Conservation (phyloP, 2,329 filamentous ascomycete genomes). For the Stemphylium vesicarium region DNA sequence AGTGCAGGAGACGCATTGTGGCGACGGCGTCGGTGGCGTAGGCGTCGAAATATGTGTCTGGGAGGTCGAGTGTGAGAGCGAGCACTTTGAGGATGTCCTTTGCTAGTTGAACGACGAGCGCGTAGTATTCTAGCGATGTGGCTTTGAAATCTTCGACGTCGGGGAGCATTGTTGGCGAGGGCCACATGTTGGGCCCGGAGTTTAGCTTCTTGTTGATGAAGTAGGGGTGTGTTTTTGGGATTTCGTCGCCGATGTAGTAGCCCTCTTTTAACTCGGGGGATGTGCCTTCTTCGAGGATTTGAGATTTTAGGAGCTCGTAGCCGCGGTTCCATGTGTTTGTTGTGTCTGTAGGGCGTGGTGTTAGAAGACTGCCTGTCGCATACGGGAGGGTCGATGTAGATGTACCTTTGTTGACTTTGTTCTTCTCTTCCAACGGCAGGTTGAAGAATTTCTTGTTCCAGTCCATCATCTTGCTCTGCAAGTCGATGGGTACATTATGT, state of each 20-base stretch:
- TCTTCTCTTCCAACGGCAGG: slow-evolving; percentile 52
- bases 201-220: slow-evolving; percentile 49
- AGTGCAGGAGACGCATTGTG: slow-evolving; percentile 53
- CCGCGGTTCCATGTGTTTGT: slow-evolving; percentile 52
- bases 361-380: not conserved
- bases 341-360: slow-evolving; percentile 27
- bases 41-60: slow-evolving; percentile 47
- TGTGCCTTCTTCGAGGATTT: slow-evolving; percentile 52
- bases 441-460: slow-evolving; percentile 52
- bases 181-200: slow-evolving; percentile 53
- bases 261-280: slow-evolving; percentile 54
- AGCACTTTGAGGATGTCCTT: slow-evolving; percentile 52
- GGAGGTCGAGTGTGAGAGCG: slow-evolving; percentile 50
- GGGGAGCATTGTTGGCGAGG: slow-evolving; percentile 22
- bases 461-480: slow-evolving; percentile 49
- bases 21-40: slow-evolving; percentile 49
- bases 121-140: slow-evolving; percentile 52
- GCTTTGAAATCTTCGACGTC: slow-evolving; percentile 44
- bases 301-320: slow-evolving; percentile 52
- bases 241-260: slow-evolving; percentile 53
- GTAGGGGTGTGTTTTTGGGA: slow-evolving; percentile 48
- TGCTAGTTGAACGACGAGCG: slow-evolving; percentile 48
- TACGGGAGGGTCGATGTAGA: rapidly evolving
- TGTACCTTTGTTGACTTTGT: slow-evolving; percentile 47
- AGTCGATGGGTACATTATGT: slow-evolving; percentile 48